Evolutionary conservation across 2,329 filamentous ascomycete species (phyloP).

Genomic region (Calonectria pseudoturangicola): DNA sequence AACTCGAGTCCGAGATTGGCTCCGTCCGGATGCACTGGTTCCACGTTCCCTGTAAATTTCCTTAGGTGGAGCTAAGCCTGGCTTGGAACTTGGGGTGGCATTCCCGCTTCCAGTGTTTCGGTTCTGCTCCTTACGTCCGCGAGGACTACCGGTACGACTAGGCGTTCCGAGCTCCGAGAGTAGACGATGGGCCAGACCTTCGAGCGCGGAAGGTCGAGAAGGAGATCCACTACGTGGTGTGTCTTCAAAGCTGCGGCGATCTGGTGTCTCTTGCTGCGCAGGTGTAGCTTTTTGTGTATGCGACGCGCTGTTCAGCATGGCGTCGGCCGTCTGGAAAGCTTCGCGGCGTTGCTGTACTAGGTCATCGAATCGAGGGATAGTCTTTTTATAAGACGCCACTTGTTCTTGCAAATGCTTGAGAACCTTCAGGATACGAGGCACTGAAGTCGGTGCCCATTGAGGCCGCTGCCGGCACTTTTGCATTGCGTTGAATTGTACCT

Average conservation of each 20-base stretch:
- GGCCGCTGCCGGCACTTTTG: constrained; percentile 72
- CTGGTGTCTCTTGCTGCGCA: constrained; percentile 59
- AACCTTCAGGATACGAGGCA: constrained; percentile 73
- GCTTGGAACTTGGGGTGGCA: constrained; percentile 57
- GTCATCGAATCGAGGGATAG: constrained; percentile 83
- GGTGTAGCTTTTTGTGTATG: constrained; percentile 56
- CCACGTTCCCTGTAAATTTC: constrained; percentile 64
- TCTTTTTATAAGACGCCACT: constrained; percentile 76
- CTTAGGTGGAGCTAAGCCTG: constrained; percentile 63
- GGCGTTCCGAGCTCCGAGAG: constrained; percentile 76
- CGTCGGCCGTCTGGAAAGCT: constrained; percentile 77
- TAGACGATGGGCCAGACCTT: constrained; percentile 78
- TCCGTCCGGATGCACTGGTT: constrained; percentile 58
- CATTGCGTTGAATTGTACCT: constrained; percentile 66
- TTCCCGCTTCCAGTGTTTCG: constrained; percentile 57
- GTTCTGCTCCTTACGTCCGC: constrained; percentile 68
- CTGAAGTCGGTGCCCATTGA: constrained; percentile 69
- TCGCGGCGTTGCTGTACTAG: constrained; percentile 79
- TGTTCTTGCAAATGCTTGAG: constrained; percentile 78
- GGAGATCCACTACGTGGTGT: constrained; percentile 69
- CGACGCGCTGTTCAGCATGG: constrained; percentile 63
- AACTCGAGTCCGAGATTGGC: constrained; percentile 64
- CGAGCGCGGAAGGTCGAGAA: constrained; percentile 72
- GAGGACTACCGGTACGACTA: constrained; percentile 69
- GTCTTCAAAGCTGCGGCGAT: constrained; percentile 67